A percentile compares a stretch with the other conserved stretches of the same genome.
Conservation (phyloP, 768 basidiomycete species). For the Boletellus emodensis region DNA sequence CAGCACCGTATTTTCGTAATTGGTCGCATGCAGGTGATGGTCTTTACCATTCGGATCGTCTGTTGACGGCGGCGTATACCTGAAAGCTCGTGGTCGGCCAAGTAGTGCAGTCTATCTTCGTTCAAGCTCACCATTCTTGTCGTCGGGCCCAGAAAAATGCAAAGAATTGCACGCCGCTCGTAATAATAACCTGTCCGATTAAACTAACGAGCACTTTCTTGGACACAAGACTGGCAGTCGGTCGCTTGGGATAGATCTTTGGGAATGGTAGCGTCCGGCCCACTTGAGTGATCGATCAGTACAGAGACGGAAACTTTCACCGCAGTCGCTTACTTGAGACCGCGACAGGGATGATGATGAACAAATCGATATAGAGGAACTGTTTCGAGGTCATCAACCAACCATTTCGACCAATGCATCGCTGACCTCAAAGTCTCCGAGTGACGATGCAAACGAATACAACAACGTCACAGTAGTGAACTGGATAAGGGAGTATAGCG, state of each 20-base stretch:
- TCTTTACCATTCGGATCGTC: conserved; percentile 46
- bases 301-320: neutral
- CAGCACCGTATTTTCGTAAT: conserved; percentile 88
- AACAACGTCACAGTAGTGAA: conserved; percentile 96
- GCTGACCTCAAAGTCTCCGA: conserved; percentile 92
- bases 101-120: neutral
- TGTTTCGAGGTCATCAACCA: conserved; percentile 28
- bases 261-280: conserved; percentile 90
- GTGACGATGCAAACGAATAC: conserved; percentile 93
- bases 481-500: conserved; percentile 96
- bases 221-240: conserved; percentile 93
- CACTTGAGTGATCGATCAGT: conserved; percentile 52
- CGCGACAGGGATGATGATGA: conserved; percentile 96
- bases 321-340: conserved; percentile 72
- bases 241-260: conserved; percentile 81
- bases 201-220: conserved; percentile 93
- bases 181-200: conserved; percentile 87
- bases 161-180: conserved; percentile 78
- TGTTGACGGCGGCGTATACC: conserved; percentile 73
- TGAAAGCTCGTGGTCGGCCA: conserved; percentile 25
- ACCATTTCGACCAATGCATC: neutral
- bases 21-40: conserved; percentile 75
- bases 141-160: conserved; percentile 84
- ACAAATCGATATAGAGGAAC: conserved; percentile 97
- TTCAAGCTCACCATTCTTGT: conserved; percentile 67